Conservation (phyloP, 2,329 filamentous ascomycete species). For the Pleoardoris graminearum region DNA sequence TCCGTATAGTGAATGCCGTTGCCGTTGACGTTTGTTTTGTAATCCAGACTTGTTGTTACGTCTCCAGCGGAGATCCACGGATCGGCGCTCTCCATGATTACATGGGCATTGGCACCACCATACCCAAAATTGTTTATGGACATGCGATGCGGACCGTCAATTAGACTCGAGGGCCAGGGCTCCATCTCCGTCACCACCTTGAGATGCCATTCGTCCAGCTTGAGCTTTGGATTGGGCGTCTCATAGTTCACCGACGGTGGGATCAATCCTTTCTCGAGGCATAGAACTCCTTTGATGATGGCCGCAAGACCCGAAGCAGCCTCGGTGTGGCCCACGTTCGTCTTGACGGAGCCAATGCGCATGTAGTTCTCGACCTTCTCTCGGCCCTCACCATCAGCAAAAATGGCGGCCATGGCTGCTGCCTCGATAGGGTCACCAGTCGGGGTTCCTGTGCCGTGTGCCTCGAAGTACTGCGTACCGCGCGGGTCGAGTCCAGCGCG, state of each 20-base stretch:
- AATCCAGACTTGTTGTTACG: not conserved
- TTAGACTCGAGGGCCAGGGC: not conserved
- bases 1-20: too few species aligned
- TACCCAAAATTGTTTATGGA: conserved; percentile 23
- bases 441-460: conserved; percentile 57
- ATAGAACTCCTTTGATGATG: conserved; percentile 25
- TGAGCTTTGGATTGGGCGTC: not conserved
- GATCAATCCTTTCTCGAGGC: conserved; percentile 40
- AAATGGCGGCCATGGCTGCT: conserved; percentile 11
- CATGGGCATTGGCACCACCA: conserved; percentile 21
- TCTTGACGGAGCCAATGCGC: conserved; percentile 22
- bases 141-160: not conserved
- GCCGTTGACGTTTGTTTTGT: not conserved
- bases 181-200: not conserved
- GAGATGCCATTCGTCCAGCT: conserved; percentile 18
- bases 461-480: conserved; percentile 16
- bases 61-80: not conserved
- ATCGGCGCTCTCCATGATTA: conserved; percentile 11
- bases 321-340: conserved; percentile 27
- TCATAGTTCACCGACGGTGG: conserved; percentile 30
- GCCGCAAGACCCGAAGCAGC: conserved; percentile 18
- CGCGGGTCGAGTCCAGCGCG: conserved; percentile 16
- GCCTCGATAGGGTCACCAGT: conserved; percentile 47
- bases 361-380: conserved; percentile 4
- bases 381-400: not conserved